Conservation (phyloP, 2,329 filamentous ascomycete genomes). For the Incumbomyces lentus region DNA sequence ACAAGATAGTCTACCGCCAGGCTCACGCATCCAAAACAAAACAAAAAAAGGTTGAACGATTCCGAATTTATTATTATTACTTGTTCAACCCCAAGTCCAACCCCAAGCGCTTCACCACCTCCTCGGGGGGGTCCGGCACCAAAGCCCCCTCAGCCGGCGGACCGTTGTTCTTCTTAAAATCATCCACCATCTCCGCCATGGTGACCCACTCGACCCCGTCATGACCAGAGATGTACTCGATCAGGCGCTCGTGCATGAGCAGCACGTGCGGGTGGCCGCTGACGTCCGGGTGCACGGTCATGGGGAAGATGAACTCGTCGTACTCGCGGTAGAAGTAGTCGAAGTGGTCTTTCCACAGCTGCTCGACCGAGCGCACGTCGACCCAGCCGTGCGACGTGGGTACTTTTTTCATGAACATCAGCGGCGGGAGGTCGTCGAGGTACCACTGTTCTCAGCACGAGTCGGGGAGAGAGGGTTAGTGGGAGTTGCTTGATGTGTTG, state of each 20-base stretch:
- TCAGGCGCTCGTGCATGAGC: conserved; percentile 62
- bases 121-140: conserved; percentile 41
- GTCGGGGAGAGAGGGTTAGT: no score
- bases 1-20: no score
- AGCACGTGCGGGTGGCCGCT: conserved; percentile 61
- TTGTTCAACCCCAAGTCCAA: background rate
- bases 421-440: conserved; percentile 34
- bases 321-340: conserved; percentile 66
- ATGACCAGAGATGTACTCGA: conserved; percentile 57
- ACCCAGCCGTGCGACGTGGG: conserved; percentile 48
- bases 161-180: conserved; percentile 59
- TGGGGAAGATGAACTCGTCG: conserved; percentile 66
- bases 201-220: conserved; percentile 39
- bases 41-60: no score
- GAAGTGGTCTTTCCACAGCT: conserved; percentile 47
- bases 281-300: conserved; percentile 67
- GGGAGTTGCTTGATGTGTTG: no score
- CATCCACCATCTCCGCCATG: conserved; percentile 61
- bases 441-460: no score
- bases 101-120: conserved; percentile 10
- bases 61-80: no score
- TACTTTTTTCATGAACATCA: conserved; percentile 37
- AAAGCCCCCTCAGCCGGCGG: conserved; percentile 48
- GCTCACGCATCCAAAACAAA: no score
- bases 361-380: conserved; percentile 47